Evolutionary conservation across 2,329 filamentous ascomycete genomes (phyloP), one percentile per base, ranked within the genome.

Genomic region (Neonectria faginata): DNA sequence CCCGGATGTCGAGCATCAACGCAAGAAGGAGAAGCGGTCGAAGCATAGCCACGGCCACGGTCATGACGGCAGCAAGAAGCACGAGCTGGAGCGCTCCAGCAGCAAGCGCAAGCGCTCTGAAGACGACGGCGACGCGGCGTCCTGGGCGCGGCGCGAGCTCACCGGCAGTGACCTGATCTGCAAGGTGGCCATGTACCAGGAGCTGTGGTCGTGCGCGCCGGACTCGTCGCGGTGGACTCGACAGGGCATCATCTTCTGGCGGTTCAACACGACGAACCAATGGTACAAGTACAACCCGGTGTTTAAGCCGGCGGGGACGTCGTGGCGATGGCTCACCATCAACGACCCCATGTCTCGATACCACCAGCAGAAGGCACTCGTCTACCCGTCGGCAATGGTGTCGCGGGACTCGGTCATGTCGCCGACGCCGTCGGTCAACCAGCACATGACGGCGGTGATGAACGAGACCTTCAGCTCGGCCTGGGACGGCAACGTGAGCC

Each of bases 171-270:
- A 89, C 47, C 81, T 89, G 61, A 83, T 90, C 56, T 81, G 84
- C 68, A 85, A 85, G 75, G 87, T 90, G 50, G 86, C 86, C 74
- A 90, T 90, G 88, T 88, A 89, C 75, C 88, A 91, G 75, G 88
- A 90, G 79, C 82, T 90, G 39, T 89, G 85, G 83, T 89, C 86
- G 3, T 79, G 79, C 67, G 77, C 85, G 4, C 83, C 83, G 6
- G 81, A 82, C 62, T 79, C 78, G 16, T 75, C 74, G 50, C 76
- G 79, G 70, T 90, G 87, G 85, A 83, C 80, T 10, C 84, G 87
- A n/a, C 85, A 88, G 54, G 84, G 82, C 36, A 84, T 90, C 61
- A 82, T 91, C 59, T 81, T 90, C 41, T 91, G 88, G 88, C 87
- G 87, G 2, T 91, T 91, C 75, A 81, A 80, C 74, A 81, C 79